Base-by-base conservation (phyloP, 371 early-diverging fungal genomes). In the Actinomortierella ambigua region DNA sequence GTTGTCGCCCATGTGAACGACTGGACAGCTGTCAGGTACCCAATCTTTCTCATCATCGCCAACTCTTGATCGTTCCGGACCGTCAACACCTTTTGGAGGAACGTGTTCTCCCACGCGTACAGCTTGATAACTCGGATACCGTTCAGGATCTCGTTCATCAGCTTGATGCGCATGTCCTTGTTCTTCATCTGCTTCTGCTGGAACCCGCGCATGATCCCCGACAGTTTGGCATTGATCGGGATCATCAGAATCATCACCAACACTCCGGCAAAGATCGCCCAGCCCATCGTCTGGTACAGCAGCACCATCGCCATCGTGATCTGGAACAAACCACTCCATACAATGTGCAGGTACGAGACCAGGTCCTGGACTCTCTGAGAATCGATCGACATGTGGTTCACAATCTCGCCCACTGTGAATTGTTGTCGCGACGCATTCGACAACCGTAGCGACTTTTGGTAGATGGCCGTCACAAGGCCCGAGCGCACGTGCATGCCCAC, bases 101-200 rank as follows among this genome's bases (percentile, higher is more conserved):
- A 80, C 17, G 71, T 63, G 23, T 61, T 68, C 55, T 90, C 90
- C 90, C 90, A 90, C 6, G 88, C 88, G 85, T 77, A 92, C 7
- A 92, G 78, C 73, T 96, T 96, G 77, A 96, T 91, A 29, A 95
- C 94, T 67, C 93, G 93, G 68, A 97, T 97, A 14, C 96, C 97
- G 58, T 90, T 90, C 58, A 98, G 76, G 8, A 96, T 77, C 80
- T 98, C 98, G 77, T 97, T 91, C 92, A 95, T 95, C 65, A 94
- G 68, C 78, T 93, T 93, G 56, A 95, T 91, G 65, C 98, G 85
- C 18, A 78, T 71, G 75, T 97, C 97, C 79, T 95, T 95, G 78
- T 91, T 93, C 20, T 82, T 86, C 96, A 97, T 95, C 71, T 95
- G 93, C 34, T 80, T 78, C 81, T 93, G 91, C 76, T 95, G 92